phyloP scores from a whole-genome alignment of 2,329 filamentous ascomycete species.

The Periconia macrospinosa region DNA sequence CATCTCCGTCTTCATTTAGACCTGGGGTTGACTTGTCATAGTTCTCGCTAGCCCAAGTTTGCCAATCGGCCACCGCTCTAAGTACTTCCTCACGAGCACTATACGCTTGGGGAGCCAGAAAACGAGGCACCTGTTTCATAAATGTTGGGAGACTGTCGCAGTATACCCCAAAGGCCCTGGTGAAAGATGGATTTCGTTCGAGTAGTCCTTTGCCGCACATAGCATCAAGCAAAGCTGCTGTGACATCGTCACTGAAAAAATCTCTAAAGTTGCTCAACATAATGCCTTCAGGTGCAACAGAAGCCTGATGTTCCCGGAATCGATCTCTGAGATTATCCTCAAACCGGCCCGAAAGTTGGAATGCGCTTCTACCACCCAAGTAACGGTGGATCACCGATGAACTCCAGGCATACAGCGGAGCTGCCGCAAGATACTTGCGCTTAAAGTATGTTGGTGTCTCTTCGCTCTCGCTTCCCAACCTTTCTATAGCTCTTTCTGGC shows the following conservation, averaged over 20 bases:
- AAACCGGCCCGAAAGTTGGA: slow-evolving; percentile 4
- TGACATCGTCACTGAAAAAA: slow-evolving; percentile 10
- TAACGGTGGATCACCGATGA: slow-evolving; percentile 6
- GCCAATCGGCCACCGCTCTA: slow-evolving; percentile 6
- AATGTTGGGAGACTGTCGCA: slow-evolving; percentile 8
- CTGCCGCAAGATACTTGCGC: slow-evolving; percentile 6
- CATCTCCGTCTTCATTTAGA: slow-evolving; percentile 14
- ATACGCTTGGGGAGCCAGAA: slow-evolving; percentile 4
- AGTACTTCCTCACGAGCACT: slow-evolving; percentile 4
- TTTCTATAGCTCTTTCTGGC: slow-evolving; percentile 1
- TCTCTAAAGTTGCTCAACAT: slow-evolving; percentile 5
- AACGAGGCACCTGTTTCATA: slow-evolving; percentile 2
- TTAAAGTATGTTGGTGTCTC: slow-evolving; percentile 5
- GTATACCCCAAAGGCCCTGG: slow-evolving; percentile 5
- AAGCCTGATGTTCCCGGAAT: neutral
- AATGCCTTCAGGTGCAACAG: neutral
- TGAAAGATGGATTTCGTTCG: slow-evolving; percentile 8
- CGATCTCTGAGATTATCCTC: slow-evolving; percentile 1
- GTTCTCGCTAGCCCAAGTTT: slow-evolving; percentile 13
- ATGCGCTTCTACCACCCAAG: slow-evolving; percentile 2
- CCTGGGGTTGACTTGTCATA: slow-evolving; percentile 10
- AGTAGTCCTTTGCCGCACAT: slow-evolving; percentile 10
- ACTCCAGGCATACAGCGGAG: slow-evolving; percentile 6
- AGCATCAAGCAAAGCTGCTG: slow-evolving; percentile 9
- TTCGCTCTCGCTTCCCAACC: slow-evolving; percentile 2